phyloP scores from a whole-genome alignment of 2,329 filamentous ascomycete genomes.

The Aspergillus intermedius region DNA sequence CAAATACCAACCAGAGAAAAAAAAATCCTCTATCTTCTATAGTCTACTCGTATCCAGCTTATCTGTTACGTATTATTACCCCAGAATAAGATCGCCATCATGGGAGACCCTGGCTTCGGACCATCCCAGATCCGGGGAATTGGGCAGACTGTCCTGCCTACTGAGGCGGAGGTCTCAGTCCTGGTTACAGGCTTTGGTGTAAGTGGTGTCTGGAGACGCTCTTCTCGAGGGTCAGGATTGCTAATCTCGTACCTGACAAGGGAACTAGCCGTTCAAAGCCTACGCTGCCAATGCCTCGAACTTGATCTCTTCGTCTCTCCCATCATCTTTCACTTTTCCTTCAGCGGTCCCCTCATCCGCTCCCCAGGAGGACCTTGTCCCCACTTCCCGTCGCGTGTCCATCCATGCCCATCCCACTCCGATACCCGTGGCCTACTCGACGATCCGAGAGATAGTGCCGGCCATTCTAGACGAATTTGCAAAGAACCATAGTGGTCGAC shows the following conservation, averaged over 20 bases:
- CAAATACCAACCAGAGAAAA: background rate
- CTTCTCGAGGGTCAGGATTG: no score
- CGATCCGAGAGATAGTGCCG: conserved; percentile 59
- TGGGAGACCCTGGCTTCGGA: conserved; percentile 28
- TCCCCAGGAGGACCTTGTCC: conserved; percentile 6
- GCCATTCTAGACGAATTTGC: conserved; percentile 49
- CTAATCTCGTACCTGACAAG: conserved; percentile 1
- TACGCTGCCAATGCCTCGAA: conserved; percentile 73
- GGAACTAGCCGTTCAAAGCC: conserved; percentile 63
- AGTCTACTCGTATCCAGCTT: no score
- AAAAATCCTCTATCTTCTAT: no score
- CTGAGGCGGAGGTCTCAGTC: conserved; percentile 23
- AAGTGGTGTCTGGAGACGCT: conserved; percentile 9
- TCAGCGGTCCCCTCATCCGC: conserved; percentile 6
- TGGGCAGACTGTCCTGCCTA: conserved; percentile 6
- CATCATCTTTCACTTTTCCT: conserved; percentile 52
- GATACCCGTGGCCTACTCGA: conserved; percentile 64
- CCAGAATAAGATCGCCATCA: conserved; percentile 7
- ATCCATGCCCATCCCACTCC: conserved; percentile 54
- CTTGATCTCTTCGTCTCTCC: conserved; percentile 67
- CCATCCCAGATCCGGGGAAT: background rate
- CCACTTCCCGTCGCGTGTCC: conserved; percentile 26
- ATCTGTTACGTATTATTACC: background rate
- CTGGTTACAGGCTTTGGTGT: conserved; percentile 34
- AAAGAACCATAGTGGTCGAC: conserved; percentile 30